Base-by-base conservation (phyloP, 768 basidiomycete species). In the Candolleomyces eurysporus region DNA sequence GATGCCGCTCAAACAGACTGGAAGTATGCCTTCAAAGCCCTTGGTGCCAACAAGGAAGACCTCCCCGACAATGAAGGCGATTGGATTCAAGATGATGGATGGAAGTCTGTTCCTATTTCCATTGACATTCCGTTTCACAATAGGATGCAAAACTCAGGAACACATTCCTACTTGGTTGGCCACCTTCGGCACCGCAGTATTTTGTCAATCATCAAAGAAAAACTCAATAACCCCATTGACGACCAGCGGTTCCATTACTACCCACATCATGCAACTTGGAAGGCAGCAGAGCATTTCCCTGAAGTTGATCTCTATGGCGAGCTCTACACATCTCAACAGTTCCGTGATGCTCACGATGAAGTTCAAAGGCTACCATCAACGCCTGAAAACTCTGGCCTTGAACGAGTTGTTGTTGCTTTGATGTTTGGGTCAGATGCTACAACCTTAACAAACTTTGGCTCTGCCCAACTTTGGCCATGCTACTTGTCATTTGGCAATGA, bases 221-320 rank as follows among this genome's bases (percentile, higher is more conserved):
- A 36, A 54, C 36, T 55, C 39, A 43, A 30, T 45, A 53, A 19
- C 32, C 55, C 2, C 21, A 2, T 30, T 11, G 51, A 31, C 2
- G 40, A 63, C 3, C 59, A 48, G 1, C 57, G 64, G 26, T 70
- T 70, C 46, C 71, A 74, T 48, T 65, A 64, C n/a, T 59, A 64
- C 0, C 71, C 70, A 0, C 74, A 68, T 50, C 49, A 68, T 19
- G 66, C 63, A 36, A 71, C 64, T 46, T 75, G 69, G 68, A 64
- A 68, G 36, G 63, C 67, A 6, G 51, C 1, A 40, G 65, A 51
- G 48, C 58, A 49, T 19, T 59, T 26, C 61, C 57, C 19, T 59
- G 61, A 5, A 60, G 64, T 26, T 22, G 58, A 62, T 0, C 58
- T 71, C 4, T 64, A 57, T 31, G 65, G 62, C 0, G 68, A 71